Conservation (phyloP, 257 asterid genomes). For the Marsdenia floribunda region DNA sequence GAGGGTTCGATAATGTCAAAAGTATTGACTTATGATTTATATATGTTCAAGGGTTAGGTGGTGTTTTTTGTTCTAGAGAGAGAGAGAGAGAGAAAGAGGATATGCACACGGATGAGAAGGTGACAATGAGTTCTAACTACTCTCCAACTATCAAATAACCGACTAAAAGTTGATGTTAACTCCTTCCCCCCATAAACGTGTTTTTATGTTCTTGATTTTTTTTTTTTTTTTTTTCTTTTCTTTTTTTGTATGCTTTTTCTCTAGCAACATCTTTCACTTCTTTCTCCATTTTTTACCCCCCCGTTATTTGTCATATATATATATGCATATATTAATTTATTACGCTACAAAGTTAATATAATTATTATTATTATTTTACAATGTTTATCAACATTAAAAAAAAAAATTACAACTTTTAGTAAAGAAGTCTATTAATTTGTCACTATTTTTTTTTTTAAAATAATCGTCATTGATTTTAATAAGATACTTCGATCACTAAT, state of each 20-base stretch:
- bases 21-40: background rate
- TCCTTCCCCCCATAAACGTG: background rate
- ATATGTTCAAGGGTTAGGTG: background rate
- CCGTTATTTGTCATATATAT: too few relatives aligned
- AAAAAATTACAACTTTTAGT: too few relatives aligned
- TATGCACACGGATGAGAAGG: background rate
- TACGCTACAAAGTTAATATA: too few relatives aligned
- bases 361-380: too few relatives aligned
- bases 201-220: background rate
- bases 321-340: too few relatives aligned
- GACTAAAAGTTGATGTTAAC: background rate
- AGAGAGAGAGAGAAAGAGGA: background rate
- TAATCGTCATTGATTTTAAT: too few relatives aligned
- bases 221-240: too few relatives aligned
- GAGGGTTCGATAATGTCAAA: background rate
- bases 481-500: too few relatives aligned
- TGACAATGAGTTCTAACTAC: constrained; percentile 1
- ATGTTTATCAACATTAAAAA: too few relatives aligned
- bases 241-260: background rate
- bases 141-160: constrained; percentile 10
- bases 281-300: too few relatives aligned
- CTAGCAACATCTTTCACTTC: background rate
- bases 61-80: constrained; percentile 1
- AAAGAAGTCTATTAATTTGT: too few relatives aligned
- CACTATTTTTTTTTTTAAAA: too few relatives aligned